phyloP scores from a whole-genome alignment of 192 early-diverging fungal genomes.

The Linderina pennispora region DNA sequence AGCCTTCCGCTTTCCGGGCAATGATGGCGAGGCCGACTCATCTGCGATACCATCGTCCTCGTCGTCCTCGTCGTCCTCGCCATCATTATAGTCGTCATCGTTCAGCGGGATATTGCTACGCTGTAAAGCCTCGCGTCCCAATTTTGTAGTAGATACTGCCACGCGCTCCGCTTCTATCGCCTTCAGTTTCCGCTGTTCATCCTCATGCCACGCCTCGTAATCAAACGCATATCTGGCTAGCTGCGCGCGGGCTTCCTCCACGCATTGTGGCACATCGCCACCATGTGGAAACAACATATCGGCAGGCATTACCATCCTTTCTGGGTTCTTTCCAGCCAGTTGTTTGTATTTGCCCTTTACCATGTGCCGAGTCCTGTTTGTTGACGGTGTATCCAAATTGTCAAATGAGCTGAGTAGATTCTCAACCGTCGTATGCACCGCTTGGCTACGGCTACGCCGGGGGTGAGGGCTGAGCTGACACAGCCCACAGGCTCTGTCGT shows the following conservation, averaged over 20 bases:
- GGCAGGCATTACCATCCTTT: conserved; percentile 26
- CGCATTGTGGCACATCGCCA: conserved; percentile 24
- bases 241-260: conserved; percentile 25
- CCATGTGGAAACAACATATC: conserved; percentile 22
- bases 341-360: conserved; percentile 1
- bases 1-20: conserved; percentile 7
- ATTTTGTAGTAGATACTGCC: background rate
- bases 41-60: conserved; percentile 9
- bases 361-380: too few species aligned
- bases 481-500: too few species aligned
- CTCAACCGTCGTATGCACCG: too few species aligned
- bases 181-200: background rate
- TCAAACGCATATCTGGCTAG: conserved; percentile 25
- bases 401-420: too few species aligned
- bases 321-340: too few species aligned
- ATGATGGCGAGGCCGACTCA: conserved; percentile 9
- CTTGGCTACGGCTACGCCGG: too few species aligned
- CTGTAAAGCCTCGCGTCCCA: too few species aligned
- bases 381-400: too few species aligned
- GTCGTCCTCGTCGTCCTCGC: conserved; percentile 9
- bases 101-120: background rate
- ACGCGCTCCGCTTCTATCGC: background rate
- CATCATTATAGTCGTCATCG: too few species aligned
- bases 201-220: conserved; percentile 8
- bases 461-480: too few species aligned